These are phyloP conservation scores for Blastocrithidia nonstop DNA, from an alignment of 208 protist species.

Conservation along the genomic window DNA sequence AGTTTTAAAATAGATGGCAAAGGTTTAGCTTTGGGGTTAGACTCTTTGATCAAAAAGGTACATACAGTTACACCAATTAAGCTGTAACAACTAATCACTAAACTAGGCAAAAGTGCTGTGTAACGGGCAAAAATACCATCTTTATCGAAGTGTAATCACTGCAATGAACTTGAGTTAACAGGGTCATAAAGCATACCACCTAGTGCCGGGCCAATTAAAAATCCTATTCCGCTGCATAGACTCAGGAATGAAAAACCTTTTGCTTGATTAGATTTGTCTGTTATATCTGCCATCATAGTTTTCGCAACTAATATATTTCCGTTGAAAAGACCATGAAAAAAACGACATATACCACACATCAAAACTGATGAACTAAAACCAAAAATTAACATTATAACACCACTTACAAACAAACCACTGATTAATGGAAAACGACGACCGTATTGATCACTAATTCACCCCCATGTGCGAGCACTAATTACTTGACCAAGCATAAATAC, in stretches of 20 bases:
- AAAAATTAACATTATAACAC: slow-evolving; percentile 49
- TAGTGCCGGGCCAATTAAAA: slow-evolving; percentile 32
- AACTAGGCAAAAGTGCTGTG: slow-evolving; percentile 30
- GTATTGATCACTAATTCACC: slow-evolving; percentile 45
- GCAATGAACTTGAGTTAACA: slow-evolving; percentile 6
- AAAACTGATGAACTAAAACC: slow-evolving; percentile 36
- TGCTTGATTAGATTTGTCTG: slow-evolving; percentile 41
- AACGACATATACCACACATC: slow-evolving; percentile 26
- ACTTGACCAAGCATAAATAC: slow-evolving; percentile 53
- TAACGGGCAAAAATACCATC: slow-evolving; percentile 22
- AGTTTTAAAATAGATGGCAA: slow-evolving; percentile 14
- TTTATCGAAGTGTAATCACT: slow-evolving; percentile 13
- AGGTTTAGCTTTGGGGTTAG: slow-evolving; percentile 31
- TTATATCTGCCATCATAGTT: slow-evolving; percentile 66
- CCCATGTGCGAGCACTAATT: slow-evolving; percentile 28
- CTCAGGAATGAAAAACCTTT: slow-evolving; percentile 93
- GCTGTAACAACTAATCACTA: slow-evolving; percentile 36
- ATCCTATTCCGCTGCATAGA: slow-evolving; percentile 55
- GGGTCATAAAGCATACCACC: slow-evolving; percentile 60
- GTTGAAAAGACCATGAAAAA: slow-evolving; percentile 53
- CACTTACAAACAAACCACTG: slow-evolving; percentile 38
- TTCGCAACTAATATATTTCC: slow-evolving; percentile 70
- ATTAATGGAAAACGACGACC: slow-evolving; percentile 31
- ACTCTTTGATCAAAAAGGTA: slow-evolving; percentile 40
- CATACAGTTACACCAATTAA: slow-evolving; percentile 29